Evolutionary conservation across 2,329 filamentous ascomycete species (phyloP).

Genomic region (Paecilomyces formosus): DNA sequence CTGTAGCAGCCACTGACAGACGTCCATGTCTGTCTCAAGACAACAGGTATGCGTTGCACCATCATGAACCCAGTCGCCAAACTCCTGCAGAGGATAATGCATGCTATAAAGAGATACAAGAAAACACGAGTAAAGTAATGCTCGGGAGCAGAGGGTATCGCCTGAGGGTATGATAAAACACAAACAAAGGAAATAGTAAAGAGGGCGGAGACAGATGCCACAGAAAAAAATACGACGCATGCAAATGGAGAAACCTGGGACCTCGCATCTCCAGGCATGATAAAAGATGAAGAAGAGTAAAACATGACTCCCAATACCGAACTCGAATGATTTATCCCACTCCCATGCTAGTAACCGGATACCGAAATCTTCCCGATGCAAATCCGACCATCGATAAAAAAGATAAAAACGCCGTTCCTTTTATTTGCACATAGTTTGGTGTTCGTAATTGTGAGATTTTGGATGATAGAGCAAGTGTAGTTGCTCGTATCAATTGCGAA

Average conservation of each 20-base stretch:
- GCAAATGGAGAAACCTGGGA: not conserved
- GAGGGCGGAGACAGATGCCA: not conserved
- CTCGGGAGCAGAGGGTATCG: slow-evolving; percentile 2
- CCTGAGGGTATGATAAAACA: not conserved
- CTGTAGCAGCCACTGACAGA: not conserved
- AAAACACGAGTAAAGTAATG: not conserved
- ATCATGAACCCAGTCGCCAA: not conserved
- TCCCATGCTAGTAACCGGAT: slow-evolving; percentile 6
- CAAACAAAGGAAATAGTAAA: slow-evolving; percentile 1
- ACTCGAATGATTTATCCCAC: slow-evolving; percentile 1
- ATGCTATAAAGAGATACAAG: not conserved
- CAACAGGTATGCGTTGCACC: slow-evolving; percentile 6
- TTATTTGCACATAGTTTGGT: slow-evolving; percentile 11
- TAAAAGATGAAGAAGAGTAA: not conserved
- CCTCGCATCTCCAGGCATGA: not conserved
- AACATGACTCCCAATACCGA: slow-evolving; percentile 1
- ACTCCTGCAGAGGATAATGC: slow-evolving; percentile 1
- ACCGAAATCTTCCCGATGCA: slow-evolving; percentile 7
- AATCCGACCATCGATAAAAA: not conserved
- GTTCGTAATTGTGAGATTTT: not conserved
- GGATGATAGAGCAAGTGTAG: not conserved
- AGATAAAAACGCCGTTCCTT: slow-evolving; percentile 12
- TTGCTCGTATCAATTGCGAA: not conserved
- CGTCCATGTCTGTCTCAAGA: slow-evolving; percentile 18
- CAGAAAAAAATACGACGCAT: not conserved